Percentiles rank a stretch among this genome's conserved stretches.
Evolutionary conservation across 768 basidiomycete genomes (phyloP).

Genomic region (Pleurotus eryngii): DNA sequence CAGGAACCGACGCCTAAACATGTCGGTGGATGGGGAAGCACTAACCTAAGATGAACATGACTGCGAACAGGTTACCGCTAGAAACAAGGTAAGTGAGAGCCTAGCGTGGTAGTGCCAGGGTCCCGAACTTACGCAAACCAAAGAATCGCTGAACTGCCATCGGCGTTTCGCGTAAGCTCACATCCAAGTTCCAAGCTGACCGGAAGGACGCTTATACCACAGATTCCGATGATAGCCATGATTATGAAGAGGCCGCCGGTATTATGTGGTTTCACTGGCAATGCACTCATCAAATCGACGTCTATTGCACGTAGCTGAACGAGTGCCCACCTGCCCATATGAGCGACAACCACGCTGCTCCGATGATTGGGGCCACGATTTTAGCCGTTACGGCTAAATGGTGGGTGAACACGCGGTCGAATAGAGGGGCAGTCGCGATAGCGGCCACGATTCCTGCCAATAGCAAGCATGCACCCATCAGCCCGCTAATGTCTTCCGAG

Average conservation of each 20-base stretch:
- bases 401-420: constrained; percentile 81
- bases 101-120: neutral
- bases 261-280: constrained; percentile 60
- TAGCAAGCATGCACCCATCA: constrained; percentile 66
- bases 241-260: constrained; percentile 58
- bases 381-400: constrained; percentile 61
- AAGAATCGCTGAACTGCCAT: constrained; percentile 69
- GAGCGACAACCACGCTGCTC: constrained; percentile 63
- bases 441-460: constrained; percentile 71
- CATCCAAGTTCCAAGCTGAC: constrained; percentile 74
- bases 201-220: constrained; percentile 69
- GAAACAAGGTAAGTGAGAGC: constrained; percentile 1
- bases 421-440: constrained; percentile 64
- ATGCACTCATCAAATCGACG: no score
- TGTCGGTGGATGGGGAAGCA: neutral
- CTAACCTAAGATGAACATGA: constrained; percentile 63
- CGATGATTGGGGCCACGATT: constrained; percentile 58
- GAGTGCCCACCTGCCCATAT: constrained; percentile 68
- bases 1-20: neutral
- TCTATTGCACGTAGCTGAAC: no score
- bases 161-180: constrained; percentile 77
- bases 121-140: constrained; percentile 61
- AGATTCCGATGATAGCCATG: constrained; percentile 64
- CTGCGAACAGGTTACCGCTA: constrained; percentile 65
- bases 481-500: constrained; percentile 57